Evolutionary conservation across 768 basidiomycete species (phyloP).

Genomic region (Phlegmacium glaucopus): DNA sequence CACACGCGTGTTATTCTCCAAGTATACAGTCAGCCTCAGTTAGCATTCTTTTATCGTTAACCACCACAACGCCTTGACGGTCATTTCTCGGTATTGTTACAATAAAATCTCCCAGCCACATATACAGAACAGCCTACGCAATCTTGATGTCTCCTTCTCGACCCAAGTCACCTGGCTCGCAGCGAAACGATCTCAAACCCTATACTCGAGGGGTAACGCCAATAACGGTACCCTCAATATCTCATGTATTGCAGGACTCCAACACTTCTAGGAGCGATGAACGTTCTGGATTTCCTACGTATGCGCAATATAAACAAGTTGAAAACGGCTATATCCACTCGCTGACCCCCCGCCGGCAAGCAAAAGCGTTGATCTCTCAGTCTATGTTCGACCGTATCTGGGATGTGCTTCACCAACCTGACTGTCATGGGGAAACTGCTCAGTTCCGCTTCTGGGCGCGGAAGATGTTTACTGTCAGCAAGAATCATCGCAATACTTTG

Average conservation of each 20-base stretch:
- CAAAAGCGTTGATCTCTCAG: slow-evolving; percentile 74
- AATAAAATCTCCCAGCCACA: too few relatives aligned
- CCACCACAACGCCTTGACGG: slow-evolving; percentile 17
- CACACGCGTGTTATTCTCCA: slow-evolving; percentile 10
- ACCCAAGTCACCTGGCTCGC: slow-evolving; percentile 11
- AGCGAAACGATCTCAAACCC: slow-evolving; percentile 31
- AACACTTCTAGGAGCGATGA: slow-evolving; percentile 9
- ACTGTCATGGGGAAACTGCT: slow-evolving; percentile 44
- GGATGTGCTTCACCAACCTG: slow-evolving; percentile 57
- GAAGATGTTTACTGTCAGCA: slow-evolving; percentile 67
- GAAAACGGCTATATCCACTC: slow-evolving; percentile 55
- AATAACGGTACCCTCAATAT: slow-evolving; percentile 9
- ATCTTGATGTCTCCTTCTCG: slow-evolving; percentile 32
- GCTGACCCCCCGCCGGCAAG: slow-evolving; percentile 50
- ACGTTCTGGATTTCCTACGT: slow-evolving; percentile 55
- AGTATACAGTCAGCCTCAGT: slow-evolving; percentile 26
- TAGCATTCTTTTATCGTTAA: slow-evolving; percentile 16
- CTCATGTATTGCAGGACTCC: slow-evolving; percentile 6
- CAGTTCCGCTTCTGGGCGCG: slow-evolving; percentile 84
- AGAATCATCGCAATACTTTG: slow-evolving; percentile 25
- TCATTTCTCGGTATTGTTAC: slow-evolving; percentile 9
- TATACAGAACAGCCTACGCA: slow-evolving; percentile 14
- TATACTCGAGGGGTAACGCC: slow-evolving; percentile 26
- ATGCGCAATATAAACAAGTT: slow-evolving; percentile 55
- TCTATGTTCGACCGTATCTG: slow-evolving; percentile 70